phyloP scores from a whole-genome alignment of 2,329 filamentous ascomycete genomes.

The Apiospora arundinis region DNA sequence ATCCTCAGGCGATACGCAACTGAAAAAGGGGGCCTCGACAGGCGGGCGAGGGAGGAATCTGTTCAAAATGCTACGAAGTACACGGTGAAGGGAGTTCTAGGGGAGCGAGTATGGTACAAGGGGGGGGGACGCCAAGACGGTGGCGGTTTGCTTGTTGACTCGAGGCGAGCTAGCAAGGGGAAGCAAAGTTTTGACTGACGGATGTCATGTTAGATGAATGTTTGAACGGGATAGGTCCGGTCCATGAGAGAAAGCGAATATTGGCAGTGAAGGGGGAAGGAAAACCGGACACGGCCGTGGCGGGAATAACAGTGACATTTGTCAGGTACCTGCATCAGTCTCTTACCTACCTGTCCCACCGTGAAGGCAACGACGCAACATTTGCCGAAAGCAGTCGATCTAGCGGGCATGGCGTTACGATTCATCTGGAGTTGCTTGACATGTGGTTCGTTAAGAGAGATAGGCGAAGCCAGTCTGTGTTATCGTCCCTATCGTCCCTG shows the following conservation, averaged over 20 bases:
- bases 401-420: neutral
- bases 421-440: neutral
- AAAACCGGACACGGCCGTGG: neutral
- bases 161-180: neutral
- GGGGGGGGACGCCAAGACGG: neutral
- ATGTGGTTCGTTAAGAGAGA: neutral
- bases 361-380: neutral
- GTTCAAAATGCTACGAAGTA: slow-evolving; percentile 24
- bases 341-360: neutral
- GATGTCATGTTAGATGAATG: slow-evolving; percentile 7
- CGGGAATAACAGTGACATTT: neutral
- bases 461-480: neutral
- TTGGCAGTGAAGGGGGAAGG: neutral
- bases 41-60: slow-evolving; percentile 20
- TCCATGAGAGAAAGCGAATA: neutral
- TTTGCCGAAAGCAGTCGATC: neutral
- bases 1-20: neutral
- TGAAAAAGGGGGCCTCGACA: slow-evolving; percentile 13
- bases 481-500: neutral
- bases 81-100: neutral
- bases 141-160: neutral
- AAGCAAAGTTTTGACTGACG: slow-evolving; percentile 9
- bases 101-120: neutral
- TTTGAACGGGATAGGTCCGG: neutral
- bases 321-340: slow-evolving; percentile 8